Evolutionary conservation across 108 stramenopile genomes (phyloP).

Genomic region (Discostella pseudostelligera): DNA sequence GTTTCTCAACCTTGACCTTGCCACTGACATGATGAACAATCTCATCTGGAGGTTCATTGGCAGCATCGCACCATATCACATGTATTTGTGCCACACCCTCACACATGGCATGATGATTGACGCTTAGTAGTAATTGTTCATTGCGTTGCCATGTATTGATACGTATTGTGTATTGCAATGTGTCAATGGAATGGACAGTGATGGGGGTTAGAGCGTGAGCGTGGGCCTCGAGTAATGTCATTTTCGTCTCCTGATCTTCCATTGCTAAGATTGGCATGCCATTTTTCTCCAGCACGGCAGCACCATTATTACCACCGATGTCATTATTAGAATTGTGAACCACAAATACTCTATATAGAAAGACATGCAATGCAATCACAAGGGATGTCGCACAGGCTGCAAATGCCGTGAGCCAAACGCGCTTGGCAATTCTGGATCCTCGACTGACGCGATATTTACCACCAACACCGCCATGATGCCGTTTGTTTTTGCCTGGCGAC

Average conservation of each 20-base stretch:
- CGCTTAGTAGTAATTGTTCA: conserved; percentile 52
- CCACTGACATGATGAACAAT: conserved; percentile 26
- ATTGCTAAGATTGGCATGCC: conserved; percentile 7
- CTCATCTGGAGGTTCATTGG: conserved; percentile 29
- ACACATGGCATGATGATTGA: conserved; percentile 62
- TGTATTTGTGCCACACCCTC: conserved; percentile 66
- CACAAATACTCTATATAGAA: conserved; percentile 12
- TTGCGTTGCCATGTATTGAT: conserved; percentile 77
- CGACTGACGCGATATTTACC: neutral
- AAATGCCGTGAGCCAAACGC: conserved; percentile 31
- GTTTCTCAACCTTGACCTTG: conserved; percentile 66
- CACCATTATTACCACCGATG: neutral
- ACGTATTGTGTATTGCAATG: conserved; percentile 65
- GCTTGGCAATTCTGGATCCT: conserved; percentile 23
- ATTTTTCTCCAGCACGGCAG: neutral
- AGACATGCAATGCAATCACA: conserved; percentile 26
- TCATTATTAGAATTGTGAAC: neutral
- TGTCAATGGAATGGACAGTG: conserved; percentile 28
- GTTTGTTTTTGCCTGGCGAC: conserved; percentile 2
- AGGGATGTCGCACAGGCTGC: conserved; percentile 21
- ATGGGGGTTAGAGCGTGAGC: neutral
- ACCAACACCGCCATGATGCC: neutral
- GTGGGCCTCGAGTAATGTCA: conserved; percentile 15
- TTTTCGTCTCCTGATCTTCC: conserved; percentile 21
- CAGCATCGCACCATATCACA: conserved; percentile 69